Evolutionary conservation across 2,329 filamentous ascomycete genomes (phyloP).

Genomic region (Aspergillus phoenicis): DNA sequence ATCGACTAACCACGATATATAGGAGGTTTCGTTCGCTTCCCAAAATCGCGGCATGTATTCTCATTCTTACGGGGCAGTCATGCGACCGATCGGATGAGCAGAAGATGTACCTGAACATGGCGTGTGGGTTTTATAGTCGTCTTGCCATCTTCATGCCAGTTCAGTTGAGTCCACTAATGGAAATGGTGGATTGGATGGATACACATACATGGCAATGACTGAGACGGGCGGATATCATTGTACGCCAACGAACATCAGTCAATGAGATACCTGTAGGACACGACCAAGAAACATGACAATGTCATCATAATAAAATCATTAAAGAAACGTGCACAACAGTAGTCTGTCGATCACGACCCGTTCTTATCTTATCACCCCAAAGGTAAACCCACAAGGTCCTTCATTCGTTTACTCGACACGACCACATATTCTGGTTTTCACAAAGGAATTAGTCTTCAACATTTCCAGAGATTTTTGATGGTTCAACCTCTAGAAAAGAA

Average conservation of each 20-base stretch:
- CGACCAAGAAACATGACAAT: too few species aligned
- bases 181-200: background rate
- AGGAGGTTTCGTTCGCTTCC: background rate
- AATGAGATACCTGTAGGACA: too few species aligned
- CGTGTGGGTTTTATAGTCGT: background rate
- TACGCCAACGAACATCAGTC: too few species aligned
- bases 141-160: background rate
- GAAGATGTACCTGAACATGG: background rate
- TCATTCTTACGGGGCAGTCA: background rate
- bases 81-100: background rate
- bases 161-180: background rate
- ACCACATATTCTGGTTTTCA: background rate
- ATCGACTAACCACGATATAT: too few species aligned
- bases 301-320: too few species aligned
- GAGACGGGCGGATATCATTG: too few species aligned
- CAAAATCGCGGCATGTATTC: background rate
- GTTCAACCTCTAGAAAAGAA: background rate
- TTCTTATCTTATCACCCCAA: slow-evolving; percentile 10
- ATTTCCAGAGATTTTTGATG: background rate
- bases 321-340: too few species aligned
- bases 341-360: too few species aligned
- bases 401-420: background rate
- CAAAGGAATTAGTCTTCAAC: background rate
- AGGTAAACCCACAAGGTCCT: slow-evolving; percentile 4
- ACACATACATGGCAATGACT: too few species aligned